Conservation (phyloP, 768 basidiomycete genomes). For the Pulveroboletus frians region DNA sequence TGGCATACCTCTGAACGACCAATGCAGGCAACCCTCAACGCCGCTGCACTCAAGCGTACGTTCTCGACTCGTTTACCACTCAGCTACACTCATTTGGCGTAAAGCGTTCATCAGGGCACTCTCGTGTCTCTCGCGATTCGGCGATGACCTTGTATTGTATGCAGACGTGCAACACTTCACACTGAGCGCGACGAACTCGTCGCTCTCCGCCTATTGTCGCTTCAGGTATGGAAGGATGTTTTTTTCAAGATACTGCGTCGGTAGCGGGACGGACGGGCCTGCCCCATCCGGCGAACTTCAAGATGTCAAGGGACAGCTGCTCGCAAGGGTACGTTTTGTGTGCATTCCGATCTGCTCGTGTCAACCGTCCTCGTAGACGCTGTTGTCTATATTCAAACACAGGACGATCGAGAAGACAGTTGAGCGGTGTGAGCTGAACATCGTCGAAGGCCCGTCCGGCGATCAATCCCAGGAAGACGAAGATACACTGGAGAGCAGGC, state of each 20-base stretch:
- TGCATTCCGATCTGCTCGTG: not conserved
- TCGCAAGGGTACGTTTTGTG: conserved; percentile 51
- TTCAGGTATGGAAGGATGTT: conserved; percentile 66
- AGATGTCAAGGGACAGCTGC: conserved; percentile 61
- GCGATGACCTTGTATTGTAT: conserved; percentile 71
- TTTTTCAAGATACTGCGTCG: conserved; percentile 63
- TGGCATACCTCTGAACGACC: conserved; percentile 9
- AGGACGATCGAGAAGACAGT: conserved; percentile 70
- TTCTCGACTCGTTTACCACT: conserved; percentile 2
- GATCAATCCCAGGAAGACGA: conserved; percentile 31
- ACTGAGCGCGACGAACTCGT: conserved; percentile 72
- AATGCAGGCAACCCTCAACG: conserved; percentile 70
- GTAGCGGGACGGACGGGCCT: conserved; percentile 12
- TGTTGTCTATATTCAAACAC: conserved; percentile 72
- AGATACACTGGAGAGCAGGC: conserved; percentile 65
- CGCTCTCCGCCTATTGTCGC: conserved; percentile 76
- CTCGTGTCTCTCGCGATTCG: conserved; percentile 73
- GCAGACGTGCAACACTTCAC: conserved; percentile 57
- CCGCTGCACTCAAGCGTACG: conserved; percentile 47
- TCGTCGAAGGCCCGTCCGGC: conserved; percentile 49
- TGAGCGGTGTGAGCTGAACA: conserved; percentile 69
- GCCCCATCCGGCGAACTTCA: conserved; percentile 30
- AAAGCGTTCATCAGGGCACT: conserved; percentile 72
- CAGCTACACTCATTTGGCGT: conserved; percentile 22
- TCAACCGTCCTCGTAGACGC: conserved; percentile 39